phyloP scores from a whole-genome alignment of 108 stramenopile species.

The Skeletonema grethae region DNA sequence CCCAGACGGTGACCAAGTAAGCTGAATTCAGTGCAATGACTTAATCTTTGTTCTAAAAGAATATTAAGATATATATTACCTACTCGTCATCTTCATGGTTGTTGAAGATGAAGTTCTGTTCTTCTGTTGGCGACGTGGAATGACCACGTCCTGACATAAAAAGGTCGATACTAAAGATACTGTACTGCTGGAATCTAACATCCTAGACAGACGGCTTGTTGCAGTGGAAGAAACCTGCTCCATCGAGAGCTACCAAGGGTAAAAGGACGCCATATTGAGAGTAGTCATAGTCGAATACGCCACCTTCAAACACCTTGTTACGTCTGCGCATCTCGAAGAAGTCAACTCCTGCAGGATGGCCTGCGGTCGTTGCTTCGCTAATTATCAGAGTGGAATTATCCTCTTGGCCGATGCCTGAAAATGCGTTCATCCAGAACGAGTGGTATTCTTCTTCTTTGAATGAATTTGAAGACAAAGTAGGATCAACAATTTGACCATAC shows the following conservation, averaged over 20 bases:
- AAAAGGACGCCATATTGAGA: conserved; percentile 24
- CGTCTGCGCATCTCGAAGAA: conserved; percentile 14
- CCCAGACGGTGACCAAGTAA: too few relatives aligned
- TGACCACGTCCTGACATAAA: too few relatives aligned
- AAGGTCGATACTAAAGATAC: too few relatives aligned
- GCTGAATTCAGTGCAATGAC: too few relatives aligned
- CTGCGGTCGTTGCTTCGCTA: background rate
- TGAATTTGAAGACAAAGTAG: background rate
- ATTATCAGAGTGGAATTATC: conserved; percentile 10
- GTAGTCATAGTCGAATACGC: conserved; percentile 16
- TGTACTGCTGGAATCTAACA: too few relatives aligned
- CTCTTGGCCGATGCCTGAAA: background rate
- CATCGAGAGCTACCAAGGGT: conserved; percentile 20
- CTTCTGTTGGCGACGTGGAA: too few relatives aligned
- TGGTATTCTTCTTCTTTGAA: conserved; percentile 11
- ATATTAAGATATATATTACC: background rate
- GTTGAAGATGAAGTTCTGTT: too few relatives aligned
- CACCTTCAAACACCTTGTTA: conserved; percentile 5
- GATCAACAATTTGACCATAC: conserved; percentile 21
- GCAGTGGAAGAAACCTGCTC: conserved; percentile 37
- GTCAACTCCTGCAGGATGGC: background rate
- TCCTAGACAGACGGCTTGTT: conserved; percentile 7
- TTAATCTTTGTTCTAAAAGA: too few relatives aligned
- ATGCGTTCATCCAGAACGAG: conserved; percentile 5
- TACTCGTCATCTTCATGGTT: too few relatives aligned